Conservation (phyloP, 2,329 filamentous ascomycete genomes). For the Sporothrix inflata region DNA sequence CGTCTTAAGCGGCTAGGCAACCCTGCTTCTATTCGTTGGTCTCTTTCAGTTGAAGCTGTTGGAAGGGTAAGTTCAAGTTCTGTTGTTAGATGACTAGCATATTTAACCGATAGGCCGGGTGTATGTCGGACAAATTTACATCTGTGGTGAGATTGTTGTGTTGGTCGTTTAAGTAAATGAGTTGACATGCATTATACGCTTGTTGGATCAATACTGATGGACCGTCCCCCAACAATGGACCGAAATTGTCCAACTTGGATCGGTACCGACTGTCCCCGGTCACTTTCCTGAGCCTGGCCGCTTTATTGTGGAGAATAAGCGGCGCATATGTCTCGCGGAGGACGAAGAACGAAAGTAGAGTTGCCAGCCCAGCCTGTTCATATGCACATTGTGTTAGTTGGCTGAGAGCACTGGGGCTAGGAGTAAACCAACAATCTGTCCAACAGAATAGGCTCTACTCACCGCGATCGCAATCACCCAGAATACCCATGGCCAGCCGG, state of each 20-base stretch:
- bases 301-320: conserved; percentile 49
- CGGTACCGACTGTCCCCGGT: conserved; percentile 57
- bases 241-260: conserved; percentile 56
- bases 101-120: too few species aligned
- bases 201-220: too few species aligned
- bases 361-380: conserved; percentile 38
- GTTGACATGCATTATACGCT: too few species aligned
- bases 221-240: too few species aligned
- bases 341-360: conserved; percentile 44
- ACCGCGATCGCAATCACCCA: conserved; percentile 48
- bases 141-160: too few species aligned
- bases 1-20: too few species aligned
- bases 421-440: not conserved
- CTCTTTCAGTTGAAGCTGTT: too few species aligned
- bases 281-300: conserved; percentile 48
- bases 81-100: too few species aligned
- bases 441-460: not conserved
- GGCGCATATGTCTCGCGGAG: conserved; percentile 54
- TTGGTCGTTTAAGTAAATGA: too few species aligned
- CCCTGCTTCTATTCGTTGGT: too few species aligned
- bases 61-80: too few species aligned
- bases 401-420: not conserved
- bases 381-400: not conserved
- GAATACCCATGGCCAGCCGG: conserved; percentile 55
- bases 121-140: too few species aligned